phyloP scores from a whole-genome alignment of 202 grass and related monocot species.

The Carex arenaria region DNA sequence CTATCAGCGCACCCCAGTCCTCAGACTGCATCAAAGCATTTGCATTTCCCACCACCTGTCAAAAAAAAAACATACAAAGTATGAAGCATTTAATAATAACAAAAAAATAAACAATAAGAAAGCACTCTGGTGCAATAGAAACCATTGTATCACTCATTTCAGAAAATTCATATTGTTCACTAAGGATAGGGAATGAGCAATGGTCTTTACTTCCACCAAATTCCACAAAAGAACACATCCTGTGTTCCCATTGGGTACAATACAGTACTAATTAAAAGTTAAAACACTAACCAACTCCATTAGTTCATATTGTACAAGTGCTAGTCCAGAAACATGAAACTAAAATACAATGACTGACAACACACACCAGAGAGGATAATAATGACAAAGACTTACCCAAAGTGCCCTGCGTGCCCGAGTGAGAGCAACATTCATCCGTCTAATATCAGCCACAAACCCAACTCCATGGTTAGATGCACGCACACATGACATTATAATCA shows the following conservation, averaged over 20 bases:
- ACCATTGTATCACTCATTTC: background rate
- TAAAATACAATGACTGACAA: background rate
- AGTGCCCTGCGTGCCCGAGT: conserved; percentile 90
- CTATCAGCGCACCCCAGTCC: conserved; percentile 85
- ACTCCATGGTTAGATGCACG: conserved; percentile 93
- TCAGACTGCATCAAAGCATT: conserved; percentile 86
- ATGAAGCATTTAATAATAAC: background rate
- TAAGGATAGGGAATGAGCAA: background rate
- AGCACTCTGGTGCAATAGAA: background rate
- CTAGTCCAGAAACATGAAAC: background rate
- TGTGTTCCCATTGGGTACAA: background rate
- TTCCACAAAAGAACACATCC: background rate
- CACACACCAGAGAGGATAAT: background rate
- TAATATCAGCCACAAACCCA: conserved; percentile 97
- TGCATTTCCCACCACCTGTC: conserved; percentile 92
- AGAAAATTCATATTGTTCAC: background rate
- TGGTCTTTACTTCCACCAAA: background rate
- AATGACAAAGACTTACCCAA: conserved; percentile 44
- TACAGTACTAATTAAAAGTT: background rate
- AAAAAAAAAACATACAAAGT: conserved; percentile 9
- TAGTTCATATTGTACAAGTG: background rate
- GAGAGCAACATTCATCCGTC: conserved; percentile 98
- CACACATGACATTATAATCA: conserved; percentile 98
- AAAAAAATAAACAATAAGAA: background rate
- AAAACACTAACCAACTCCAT: background rate